A percentile compares a stretch with the other conserved stretches of the same genome.
These are phyloP conservation scores for Gossypium stocksii DNA, from an alignment of 345 rosid species.

Conservation along the genomic window DNA sequence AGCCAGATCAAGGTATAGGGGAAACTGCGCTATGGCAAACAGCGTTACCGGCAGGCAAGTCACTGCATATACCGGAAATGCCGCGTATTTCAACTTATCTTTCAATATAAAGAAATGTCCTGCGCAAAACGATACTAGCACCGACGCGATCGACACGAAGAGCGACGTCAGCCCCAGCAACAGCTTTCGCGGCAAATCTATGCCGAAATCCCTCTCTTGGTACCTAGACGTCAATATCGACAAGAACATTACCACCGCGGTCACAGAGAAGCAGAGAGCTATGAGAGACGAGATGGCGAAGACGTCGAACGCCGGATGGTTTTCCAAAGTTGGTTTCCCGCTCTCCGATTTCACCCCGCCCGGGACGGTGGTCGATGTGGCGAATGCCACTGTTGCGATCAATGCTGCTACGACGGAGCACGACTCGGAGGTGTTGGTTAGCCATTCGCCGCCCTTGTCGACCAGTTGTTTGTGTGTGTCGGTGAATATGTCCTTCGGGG, in stretches of 20 bases:
- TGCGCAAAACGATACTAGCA: constrained; percentile 43
- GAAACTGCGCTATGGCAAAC: constrained; percentile 44
- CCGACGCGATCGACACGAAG: constrained; percentile 37
- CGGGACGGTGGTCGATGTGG: constrained; percentile 41
- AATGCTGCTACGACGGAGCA: constrained; percentile 57
- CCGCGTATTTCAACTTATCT: constrained; percentile 36
- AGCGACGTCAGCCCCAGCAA: constrained; percentile 35
- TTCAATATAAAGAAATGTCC: constrained; percentile 49
- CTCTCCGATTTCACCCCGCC: constrained; percentile 23
- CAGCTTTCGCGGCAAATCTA: constrained; percentile 31
- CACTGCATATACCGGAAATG: constrained; percentile 37
- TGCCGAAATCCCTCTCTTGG: constrained; percentile 34
- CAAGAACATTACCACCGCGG: constrained; percentile 33
- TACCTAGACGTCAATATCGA: constrained; percentile 43
- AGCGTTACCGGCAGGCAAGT: constrained; percentile 45
- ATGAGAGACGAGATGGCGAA: constrained; percentile 38
- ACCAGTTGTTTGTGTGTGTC: constrained; percentile 32
- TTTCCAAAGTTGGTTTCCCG: constrained; percentile 29
- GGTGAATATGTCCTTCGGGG: constrained; percentile 36
- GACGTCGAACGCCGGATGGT: constrained; percentile 31
- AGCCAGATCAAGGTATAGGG: constrained; percentile 40
- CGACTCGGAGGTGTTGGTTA: constrained; percentile 41
- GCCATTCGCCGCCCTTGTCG: constrained; percentile 42
- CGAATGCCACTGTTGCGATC: constrained; percentile 51
- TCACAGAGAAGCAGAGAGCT: constrained; percentile 40